Base-by-base conservation (phyloP, 2,329 filamentous ascomycete genomes). In the Sarocladium kiliense region DNA sequence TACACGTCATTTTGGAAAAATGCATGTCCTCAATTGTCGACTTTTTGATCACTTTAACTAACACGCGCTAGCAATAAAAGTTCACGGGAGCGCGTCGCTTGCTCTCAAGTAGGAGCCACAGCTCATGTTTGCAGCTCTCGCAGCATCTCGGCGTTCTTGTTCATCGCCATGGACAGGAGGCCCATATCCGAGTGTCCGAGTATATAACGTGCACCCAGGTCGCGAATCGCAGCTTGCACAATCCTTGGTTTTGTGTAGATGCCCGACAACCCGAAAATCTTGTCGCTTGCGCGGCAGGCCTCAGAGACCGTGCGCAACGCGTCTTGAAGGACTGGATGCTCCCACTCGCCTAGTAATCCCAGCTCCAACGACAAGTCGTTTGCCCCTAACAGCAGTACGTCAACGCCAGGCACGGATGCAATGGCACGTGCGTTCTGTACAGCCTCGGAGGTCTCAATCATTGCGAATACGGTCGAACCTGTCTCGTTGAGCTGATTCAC, bases 321-420 rank as follows among this genome's bases (percentile, higher is more conserved):
- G 6, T 47, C 14, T 27, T 54, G 49, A 41, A 64, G 65, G 1
- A 57, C 60, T 3, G 59, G 62, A 19, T 49, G 21, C 9, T 30
- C 44, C 44, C 25, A 49, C 25, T 49, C 44, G 14, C 44, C 23
- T 19, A 49, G 11, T 10, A 62, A 58, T 0, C 64, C 64, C 1
- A 67, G 53, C 25, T 65, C 64, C 6, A 62, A 59, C 1, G 65
- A 60, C 16, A 68, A 42, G 37, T 67, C 64, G 26, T 63, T 64
- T 7, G 61, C 61, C 1, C 66, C 66, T 9, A 68, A 55, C 3
- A 66, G 54, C 1, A 68, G 53, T 2, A 64, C 63, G 27, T 67
- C 64, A 1, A 66, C 62, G 4, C 61, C 62, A 2, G 57, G 39
- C 1, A 65, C 61, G 3, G 62, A 58, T 2, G 65, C 62, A 21